A percentile compares a stretch with the other conserved stretches of the same genome.
phyloP scores from a whole-genome alignment of 805 yeast genomes.

The Wickerhamiella domercqiae region DNA sequence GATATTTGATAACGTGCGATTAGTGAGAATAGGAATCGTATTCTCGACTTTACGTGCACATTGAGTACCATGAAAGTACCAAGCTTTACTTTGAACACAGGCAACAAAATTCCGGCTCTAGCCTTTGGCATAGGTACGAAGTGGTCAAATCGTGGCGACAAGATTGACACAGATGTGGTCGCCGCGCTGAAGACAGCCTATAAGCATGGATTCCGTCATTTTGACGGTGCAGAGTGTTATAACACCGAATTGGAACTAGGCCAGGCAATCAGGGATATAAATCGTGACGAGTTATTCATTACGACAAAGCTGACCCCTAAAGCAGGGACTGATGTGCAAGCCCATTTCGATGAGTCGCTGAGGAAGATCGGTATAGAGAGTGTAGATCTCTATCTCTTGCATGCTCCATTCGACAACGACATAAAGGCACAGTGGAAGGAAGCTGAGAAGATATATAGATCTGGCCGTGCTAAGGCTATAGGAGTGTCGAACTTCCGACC shows the following conservation, averaged over 20 bases:
- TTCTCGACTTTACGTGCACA: no score
- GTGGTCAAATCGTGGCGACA: neutral
- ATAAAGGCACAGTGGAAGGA: slow-evolving; percentile 40
- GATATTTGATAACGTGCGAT: no score
- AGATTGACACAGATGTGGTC: neutral
- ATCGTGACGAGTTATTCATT: slow-evolving; percentile 37
- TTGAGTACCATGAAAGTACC: no score
- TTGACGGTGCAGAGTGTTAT: slow-evolving; percentile 23
- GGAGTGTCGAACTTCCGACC: slow-evolving; percentile 54
- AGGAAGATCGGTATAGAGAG: slow-evolving; percentile 40
- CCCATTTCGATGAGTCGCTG: slow-evolving; percentile 42
- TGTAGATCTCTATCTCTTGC: slow-evolving; percentile 57
- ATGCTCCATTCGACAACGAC: slow-evolving; percentile 25
- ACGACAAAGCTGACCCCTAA: slow-evolving; percentile 45
- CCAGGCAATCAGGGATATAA: neutral
- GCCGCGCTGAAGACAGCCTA: slow-evolving; percentile 33
- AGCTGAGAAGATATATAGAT: slow-evolving; percentile 38
- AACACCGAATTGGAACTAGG: slow-evolving; percentile 4
- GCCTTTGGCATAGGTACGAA: slow-evolving; percentile 1
- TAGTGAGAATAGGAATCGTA: no score
- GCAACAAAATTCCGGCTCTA: slow-evolving; percentile 45
- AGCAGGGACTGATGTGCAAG: slow-evolving; percentile 25
- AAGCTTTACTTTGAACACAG: slow-evolving; percentile 33
- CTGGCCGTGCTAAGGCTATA: slow-evolving; percentile 36
- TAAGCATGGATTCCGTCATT: slow-evolving; percentile 50